Evolutionary conservation across 352 stramenopile genomes (phyloP).

Genomic region (Globisporangium emineosum): DNA sequence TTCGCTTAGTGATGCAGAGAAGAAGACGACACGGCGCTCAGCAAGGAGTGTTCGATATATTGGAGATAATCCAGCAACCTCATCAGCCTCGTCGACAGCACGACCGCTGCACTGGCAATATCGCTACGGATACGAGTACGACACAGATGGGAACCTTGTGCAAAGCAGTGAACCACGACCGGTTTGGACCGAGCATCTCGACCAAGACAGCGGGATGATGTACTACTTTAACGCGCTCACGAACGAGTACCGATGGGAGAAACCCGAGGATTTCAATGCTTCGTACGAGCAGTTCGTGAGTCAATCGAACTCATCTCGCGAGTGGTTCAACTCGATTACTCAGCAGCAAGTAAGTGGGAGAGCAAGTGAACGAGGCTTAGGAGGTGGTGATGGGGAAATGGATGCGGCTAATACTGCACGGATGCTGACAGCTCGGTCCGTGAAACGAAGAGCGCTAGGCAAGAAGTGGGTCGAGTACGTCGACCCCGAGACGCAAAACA

Average conservation of each 20-base stretch:
- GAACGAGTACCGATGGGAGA: constrained; percentile 78
- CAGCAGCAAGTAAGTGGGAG: constrained; percentile 10
- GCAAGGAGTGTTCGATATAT: constrained; percentile 23
- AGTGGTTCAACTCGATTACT: constrained; percentile 50
- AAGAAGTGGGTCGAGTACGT: constrained; percentile 84
- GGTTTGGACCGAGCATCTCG: constrained; percentile 64
- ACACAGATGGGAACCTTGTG: constrained; percentile 35
- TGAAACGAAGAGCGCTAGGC: constrained; percentile 42
- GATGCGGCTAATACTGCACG: constrained; percentile 2
- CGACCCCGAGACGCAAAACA: constrained; percentile 71
- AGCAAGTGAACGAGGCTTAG: neutral
- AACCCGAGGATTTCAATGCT: constrained; percentile 55
- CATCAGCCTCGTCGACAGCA: constrained; percentile 2
- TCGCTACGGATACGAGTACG: constrained; percentile 70
- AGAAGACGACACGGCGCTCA: constrained; percentile 20
- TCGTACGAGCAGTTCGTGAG: constrained; percentile 47
- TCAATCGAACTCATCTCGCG: constrained; percentile 41
- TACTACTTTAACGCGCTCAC: constrained; percentile 79
- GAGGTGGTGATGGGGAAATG: constrained; percentile 5
- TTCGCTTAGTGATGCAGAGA: constrained; percentile 23
- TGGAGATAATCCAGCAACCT: neutral
- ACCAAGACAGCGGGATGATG: constrained; percentile 36
- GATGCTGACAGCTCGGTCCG: constrained; percentile 29
- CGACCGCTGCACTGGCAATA: constrained; percentile 73
- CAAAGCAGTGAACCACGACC: constrained; percentile 26